phyloP scores from a whole-genome alignment of 371 early-diverging fungal genomes.

The Mucor velutinosus region DNA sequence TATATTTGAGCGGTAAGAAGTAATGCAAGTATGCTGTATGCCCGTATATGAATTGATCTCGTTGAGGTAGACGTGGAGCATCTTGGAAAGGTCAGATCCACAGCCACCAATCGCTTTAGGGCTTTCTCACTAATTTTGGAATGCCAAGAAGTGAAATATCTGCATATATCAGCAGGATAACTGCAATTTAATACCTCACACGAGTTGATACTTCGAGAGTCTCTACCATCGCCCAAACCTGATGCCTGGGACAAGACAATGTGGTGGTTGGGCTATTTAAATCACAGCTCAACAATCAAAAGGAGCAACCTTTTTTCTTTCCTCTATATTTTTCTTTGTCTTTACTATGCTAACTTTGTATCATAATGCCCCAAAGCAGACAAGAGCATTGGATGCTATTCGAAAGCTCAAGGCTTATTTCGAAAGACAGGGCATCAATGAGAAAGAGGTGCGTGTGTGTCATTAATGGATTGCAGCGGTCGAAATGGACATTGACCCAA shows the following conservation, averaged over 20 bases:
- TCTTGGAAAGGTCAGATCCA: no score
- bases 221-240: no score
- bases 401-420: conserved; percentile 12
- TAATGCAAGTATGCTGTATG: no score
- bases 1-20: no score
- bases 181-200: no score
- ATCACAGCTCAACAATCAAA: background rate
- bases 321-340: background rate
- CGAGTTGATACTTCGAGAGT: no score
- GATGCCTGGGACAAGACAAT: background rate
- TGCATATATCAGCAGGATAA: no score
- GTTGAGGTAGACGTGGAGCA: no score
- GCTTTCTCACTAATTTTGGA: no score
- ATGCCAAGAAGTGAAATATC: no score
- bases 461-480: background rate
- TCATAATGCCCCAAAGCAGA: conserved; percentile 15
- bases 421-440: conserved; percentile 10
- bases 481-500: background rate
- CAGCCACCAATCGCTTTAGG: no score
- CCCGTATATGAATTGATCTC: no score
- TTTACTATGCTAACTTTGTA: background rate
- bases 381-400: conserved; percentile 11
- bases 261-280: background rate
- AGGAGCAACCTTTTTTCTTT: background rate
- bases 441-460: conserved; percentile 7